These are phyloP conservation scores for Tulasnella sp. DNA, from an alignment of 768 basidiomycete species.

Conservation along the genomic window DNA sequence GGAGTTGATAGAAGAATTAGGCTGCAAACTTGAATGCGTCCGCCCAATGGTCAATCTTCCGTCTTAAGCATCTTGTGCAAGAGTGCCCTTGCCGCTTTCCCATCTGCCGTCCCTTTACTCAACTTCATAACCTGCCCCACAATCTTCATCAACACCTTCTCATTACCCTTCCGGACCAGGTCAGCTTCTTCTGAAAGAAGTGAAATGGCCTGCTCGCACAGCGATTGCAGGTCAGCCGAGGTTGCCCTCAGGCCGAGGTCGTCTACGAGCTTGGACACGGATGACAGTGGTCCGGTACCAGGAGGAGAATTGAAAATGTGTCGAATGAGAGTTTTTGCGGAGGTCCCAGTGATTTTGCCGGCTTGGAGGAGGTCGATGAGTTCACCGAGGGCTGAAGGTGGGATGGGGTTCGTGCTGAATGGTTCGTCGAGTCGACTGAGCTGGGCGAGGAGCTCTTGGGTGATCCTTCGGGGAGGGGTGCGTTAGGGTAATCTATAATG, in stretches of 20 bases:
- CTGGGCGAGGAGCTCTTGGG: slow-evolving; percentile 83
- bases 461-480: slow-evolving; percentile 61
- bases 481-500: neutral
- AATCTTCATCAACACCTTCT: slow-evolving; percentile 78
- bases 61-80: slow-evolving; percentile 44
- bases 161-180: slow-evolving; percentile 67
- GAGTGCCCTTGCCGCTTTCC: slow-evolving; percentile 56
- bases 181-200: slow-evolving; percentile 68
- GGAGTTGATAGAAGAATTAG: neutral
- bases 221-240: slow-evolving; percentile 51
- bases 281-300: slow-evolving; percentile 47
- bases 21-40: no score
- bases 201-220: slow-evolving; percentile 68
- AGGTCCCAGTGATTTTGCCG: slow-evolving; percentile 68
- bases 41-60: neutral
- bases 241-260: slow-evolving; percentile 49
- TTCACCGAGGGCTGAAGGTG: slow-evolving; percentile 67
- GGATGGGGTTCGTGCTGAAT: slow-evolving; percentile 62
- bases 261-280: slow-evolving; percentile 50
- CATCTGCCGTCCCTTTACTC: slow-evolving; percentile 78
- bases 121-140: slow-evolving; percentile 85
- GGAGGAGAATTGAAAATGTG: slow-evolving; percentile 70
- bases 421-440: slow-evolving; percentile 62
- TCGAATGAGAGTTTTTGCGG: slow-evolving; percentile 32
- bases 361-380: slow-evolving; percentile 74